Conservation (phyloP, 176 grass and related monocot species). For the Tillandsia fasciculata region DNA sequence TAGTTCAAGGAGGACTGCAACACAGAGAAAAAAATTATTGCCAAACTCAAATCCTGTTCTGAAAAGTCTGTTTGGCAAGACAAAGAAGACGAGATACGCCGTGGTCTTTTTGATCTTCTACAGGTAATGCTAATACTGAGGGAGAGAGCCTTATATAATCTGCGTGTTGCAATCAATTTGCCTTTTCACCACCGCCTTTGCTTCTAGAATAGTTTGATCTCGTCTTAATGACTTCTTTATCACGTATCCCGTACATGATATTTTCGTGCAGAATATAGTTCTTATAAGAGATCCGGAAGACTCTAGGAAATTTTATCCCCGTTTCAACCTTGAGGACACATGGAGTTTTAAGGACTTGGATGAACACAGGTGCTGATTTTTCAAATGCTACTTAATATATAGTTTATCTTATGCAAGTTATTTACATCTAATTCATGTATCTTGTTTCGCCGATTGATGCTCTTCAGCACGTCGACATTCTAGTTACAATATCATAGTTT, state of each 20-base stretch:
- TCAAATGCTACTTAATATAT: neutral
- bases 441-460: neutral
- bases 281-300: slow-evolving; percentile 94
- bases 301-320: slow-evolving; percentile 73
- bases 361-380: slow-evolving; percentile 65
- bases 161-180: neutral
- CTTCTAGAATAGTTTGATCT: slow-evolving; percentile 35
- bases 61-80: slow-evolving; percentile 81
- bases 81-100: slow-evolving; percentile 65
- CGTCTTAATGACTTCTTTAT: slow-evolving; percentile 45
- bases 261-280: slow-evolving; percentile 73
- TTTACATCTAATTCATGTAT: neutral
- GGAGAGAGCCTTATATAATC: neutral
- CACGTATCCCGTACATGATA: neutral
- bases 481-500: too few relatives aligned
- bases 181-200: neutral
- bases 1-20: slow-evolving; percentile 99
- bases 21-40: slow-evolving; percentile 92
- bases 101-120: slow-evolving; percentile 70
- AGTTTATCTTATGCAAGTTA: slow-evolving; percentile 4
- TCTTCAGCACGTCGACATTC: neutral
- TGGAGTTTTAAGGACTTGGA: slow-evolving; percentile 84
- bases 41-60: slow-evolving; percentile 65
- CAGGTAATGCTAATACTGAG: slow-evolving; percentile 42
- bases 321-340: slow-evolving; percentile 95